Conservation (phyloP, 176 grass and related monocot species). For the Tillandsia fasciculata region DNA sequence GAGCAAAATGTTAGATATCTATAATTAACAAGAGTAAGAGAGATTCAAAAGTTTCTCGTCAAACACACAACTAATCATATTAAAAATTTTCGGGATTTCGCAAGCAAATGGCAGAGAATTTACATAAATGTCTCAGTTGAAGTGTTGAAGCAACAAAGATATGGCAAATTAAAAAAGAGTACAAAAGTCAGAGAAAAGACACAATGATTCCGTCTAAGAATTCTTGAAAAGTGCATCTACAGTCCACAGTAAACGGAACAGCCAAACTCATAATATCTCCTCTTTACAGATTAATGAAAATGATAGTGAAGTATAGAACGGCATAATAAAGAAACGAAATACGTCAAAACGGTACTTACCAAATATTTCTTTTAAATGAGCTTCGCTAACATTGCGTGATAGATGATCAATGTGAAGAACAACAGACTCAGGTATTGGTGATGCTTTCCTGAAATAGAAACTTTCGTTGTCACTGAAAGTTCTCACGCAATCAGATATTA, state of each 20-base stretch:
- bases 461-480: not conserved
- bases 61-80: no score
- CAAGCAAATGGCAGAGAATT: no score
- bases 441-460: constrained; percentile 69
- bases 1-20: no score
- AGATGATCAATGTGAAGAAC: constrained; percentile 94
- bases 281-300: not conserved
- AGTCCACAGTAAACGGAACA: not conserved
- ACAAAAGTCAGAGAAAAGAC: not conserved
- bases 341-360: constrained; percentile 31
- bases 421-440: constrained; percentile 60
- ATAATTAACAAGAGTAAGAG: no score
- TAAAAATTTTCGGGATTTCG: no score
- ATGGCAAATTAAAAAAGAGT: not conserved
- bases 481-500: not conserved
- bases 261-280: not conserved
- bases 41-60: no score
- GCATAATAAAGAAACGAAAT: not conserved
- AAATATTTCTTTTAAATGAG: constrained; percentile 98
- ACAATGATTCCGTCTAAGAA: not conserved
- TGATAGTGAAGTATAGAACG: not conserved
- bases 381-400: constrained; percentile 91
- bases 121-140: no score
- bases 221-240: not conserved
- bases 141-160: no score